Evolutionary conservation across 352 stramenopile genomes (phyloP).

Genomic region (Saprolegnia parasitica): DNA sequence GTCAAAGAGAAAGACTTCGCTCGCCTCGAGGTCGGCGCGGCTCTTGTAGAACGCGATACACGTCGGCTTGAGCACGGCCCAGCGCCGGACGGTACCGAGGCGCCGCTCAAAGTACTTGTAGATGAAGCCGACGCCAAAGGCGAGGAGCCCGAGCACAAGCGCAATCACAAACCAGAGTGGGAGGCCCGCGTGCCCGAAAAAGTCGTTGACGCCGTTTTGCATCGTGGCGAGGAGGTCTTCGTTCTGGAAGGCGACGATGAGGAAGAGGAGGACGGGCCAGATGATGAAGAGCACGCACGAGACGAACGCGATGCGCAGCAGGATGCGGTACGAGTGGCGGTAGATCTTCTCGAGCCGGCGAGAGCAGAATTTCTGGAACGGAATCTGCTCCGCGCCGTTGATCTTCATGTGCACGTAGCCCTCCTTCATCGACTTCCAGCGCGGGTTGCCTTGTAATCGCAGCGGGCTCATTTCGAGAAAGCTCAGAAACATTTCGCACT

Average conservation of each 20-base stretch:
- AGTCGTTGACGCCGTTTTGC: background rate
- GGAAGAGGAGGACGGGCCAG: constrained; percentile 63
- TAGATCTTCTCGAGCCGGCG: constrained; percentile 77
- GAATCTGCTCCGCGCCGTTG: constrained; percentile 80
- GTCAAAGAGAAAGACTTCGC: constrained; percentile 83
- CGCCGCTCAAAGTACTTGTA: constrained; percentile 87
- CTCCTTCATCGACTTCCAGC: constrained; percentile 58
- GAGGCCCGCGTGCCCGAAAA: background rate
- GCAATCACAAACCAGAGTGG: constrained; percentile 42
- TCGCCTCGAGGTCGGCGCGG: constrained; percentile 68
- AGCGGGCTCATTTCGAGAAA: constrained; percentile 80
- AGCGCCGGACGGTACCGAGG: constrained; percentile 77
- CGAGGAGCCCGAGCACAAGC: constrained; percentile 43
- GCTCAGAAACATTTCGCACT: constrained; percentile 69
- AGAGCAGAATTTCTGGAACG: constrained; percentile 81
- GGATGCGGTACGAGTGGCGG: constrained; percentile 78
- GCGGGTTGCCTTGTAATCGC: constrained; percentile 59
- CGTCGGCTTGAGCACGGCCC: constrained; percentile 81
- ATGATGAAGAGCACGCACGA: constrained; percentile 79
- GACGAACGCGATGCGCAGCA: constrained; percentile 81
- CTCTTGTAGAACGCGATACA: constrained; percentile 78
- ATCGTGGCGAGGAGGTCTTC: background rate
- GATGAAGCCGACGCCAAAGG: constrained; percentile 70
- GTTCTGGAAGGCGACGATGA: constrained; percentile 38
- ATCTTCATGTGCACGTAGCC: constrained; percentile 87